Evolutionary conservation across 1,139 yeast species (phyloP).

Genomic region (Pichiaceae sp.): DNA sequence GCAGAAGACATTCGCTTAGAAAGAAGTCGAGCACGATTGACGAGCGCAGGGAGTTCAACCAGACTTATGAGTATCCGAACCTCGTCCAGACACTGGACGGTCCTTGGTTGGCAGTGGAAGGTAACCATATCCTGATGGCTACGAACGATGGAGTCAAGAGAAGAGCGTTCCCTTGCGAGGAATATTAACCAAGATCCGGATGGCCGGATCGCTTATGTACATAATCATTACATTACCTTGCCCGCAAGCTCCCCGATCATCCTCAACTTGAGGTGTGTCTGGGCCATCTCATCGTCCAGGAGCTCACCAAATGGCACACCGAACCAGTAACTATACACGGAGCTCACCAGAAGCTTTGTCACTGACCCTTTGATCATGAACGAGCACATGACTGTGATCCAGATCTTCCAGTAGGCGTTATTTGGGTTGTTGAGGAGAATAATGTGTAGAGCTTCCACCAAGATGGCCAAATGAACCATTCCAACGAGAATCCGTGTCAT

Average conservation of each 20-base stretch:
- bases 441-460: constrained; percentile 23
- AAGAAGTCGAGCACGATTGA: constrained; percentile 33
- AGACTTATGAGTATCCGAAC: constrained; percentile 71
- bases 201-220: neutral
- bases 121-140: constrained; percentile 52
- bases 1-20: constrained; percentile 4
- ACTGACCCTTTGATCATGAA: constrained; percentile 13
- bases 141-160: constrained; percentile 50
- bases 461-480: constrained; percentile 20
- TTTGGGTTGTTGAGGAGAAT: constrained; percentile 15
- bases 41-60: constrained; percentile 51
- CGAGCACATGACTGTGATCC: constrained; percentile 16
- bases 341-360: constrained; percentile 10
- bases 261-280: constrained; percentile 13
- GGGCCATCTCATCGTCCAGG: constrained; percentile 18
- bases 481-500: constrained; percentile 23
- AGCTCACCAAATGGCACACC: constrained; percentile 12
- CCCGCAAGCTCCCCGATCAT: constrained; percentile 13
- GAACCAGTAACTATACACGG: constrained; percentile 7
- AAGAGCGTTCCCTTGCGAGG: constrained; percentile 35
- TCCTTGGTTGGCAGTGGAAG: constrained; percentile 68
- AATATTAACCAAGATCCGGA: constrained; percentile 2
- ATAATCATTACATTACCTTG: constrained; percentile 3
- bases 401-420: constrained; percentile 20
- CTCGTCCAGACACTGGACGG: constrained; percentile 66